Evolutionary conservation across 352 stramenopile genomes (phyloP), one percentile per base, ranked within the genome.

Genomic region (Aphanomyces astaci): DNA sequence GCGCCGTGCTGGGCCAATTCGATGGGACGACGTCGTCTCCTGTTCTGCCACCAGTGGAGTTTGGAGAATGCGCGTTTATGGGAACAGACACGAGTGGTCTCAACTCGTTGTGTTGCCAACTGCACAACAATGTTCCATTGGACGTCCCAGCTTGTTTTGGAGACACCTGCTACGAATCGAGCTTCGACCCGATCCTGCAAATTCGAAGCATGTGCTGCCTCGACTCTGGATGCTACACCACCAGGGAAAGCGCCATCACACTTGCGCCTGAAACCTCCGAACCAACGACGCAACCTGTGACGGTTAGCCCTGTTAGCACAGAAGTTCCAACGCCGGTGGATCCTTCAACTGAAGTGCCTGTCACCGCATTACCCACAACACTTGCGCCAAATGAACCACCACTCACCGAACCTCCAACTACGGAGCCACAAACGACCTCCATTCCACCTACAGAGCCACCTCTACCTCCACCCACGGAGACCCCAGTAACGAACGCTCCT

Each of bases 141-240:
- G 27, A 25, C n/a, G 27, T 31, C 10, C 48, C 48, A 22, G n/a
- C 13, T 24, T 55, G 48, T n/a, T 55, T 55, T 30, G 48, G 48
- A 11, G 48, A 30, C n/a, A 30, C n/a, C 10, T 55, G 48, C 48
- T 55, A 31, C 27, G 48, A 25, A 31, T 11, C 48, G 10, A 55
- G 27, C 27, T 31, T 55, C 22, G 48, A 55, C n/a, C 0, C 27
- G 48, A 55, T 7, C n/a, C 27, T 24, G n/a, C n/a, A 55, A 15
- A 30, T 55, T 31, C 48, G 27, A 55, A 55, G 10, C n/a, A 55
- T 55, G 48, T 55, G 48, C 48, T 55, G 48, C 48, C 10, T 25
- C n/a, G 48, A 55, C 48, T 10, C 10, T 15, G 48, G n/a, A 15
- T 55, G 48, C n/a, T 55, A 55, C 48, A 30, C n/a, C 10, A 55